Conservation (phyloP, 257 asterid genomes). For the Haberlea rhodopensis region DNA sequence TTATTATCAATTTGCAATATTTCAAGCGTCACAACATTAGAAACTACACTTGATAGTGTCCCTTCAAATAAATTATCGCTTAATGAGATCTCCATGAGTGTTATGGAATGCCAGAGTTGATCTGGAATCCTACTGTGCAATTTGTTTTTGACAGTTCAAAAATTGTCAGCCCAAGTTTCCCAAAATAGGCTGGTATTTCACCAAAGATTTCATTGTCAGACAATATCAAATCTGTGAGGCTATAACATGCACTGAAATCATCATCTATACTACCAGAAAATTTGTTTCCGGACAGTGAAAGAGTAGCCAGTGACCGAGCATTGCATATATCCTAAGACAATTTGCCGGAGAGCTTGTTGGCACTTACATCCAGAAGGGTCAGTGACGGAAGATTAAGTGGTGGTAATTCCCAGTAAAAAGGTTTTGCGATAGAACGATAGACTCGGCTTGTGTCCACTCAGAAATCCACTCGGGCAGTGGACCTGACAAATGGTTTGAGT, state of each 20-base stretch:
- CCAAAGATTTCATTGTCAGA: slow-evolving; percentile 61
- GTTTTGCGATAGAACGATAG: slow-evolving; percentile 53
- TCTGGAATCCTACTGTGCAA: slow-evolving; percentile 61
- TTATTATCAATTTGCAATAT: slow-evolving; percentile 63
- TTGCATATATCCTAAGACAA: slow-evolving; percentile 52
- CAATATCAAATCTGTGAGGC: slow-evolving; percentile 50
- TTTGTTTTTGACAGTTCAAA: slow-evolving; percentile 60
- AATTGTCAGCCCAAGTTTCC: slow-evolving; percentile 48
- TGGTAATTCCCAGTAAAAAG: slow-evolving; percentile 56
- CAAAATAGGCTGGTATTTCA: slow-evolving; percentile 62
- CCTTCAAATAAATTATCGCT: slow-evolving; percentile 55
- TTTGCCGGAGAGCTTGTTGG: slow-evolving; percentile 60
- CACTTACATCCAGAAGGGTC: slow-evolving; percentile 46
- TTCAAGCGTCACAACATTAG: slow-evolving; percentile 34
- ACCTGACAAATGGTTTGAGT: slow-evolving; percentile 60
- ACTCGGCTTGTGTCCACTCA: slow-evolving; percentile 50
- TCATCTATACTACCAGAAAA: slow-evolving; percentile 53
- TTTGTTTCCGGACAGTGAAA: slow-evolving; percentile 50
- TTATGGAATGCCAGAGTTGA: slow-evolving; percentile 59
- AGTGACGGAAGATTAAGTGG: slow-evolving; percentile 51
- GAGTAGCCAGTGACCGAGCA: slow-evolving; percentile 39
- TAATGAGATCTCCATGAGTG: slow-evolving; percentile 56
- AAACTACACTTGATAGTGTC: slow-evolving; percentile 35
- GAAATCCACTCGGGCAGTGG: slow-evolving; percentile 71
- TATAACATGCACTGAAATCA: slow-evolving; percentile 46